These are phyloP conservation scores for Glycyrrhiza uralensis DNA, from an alignment of 306 rosid genomes.

Conservation along the genomic window DNA sequence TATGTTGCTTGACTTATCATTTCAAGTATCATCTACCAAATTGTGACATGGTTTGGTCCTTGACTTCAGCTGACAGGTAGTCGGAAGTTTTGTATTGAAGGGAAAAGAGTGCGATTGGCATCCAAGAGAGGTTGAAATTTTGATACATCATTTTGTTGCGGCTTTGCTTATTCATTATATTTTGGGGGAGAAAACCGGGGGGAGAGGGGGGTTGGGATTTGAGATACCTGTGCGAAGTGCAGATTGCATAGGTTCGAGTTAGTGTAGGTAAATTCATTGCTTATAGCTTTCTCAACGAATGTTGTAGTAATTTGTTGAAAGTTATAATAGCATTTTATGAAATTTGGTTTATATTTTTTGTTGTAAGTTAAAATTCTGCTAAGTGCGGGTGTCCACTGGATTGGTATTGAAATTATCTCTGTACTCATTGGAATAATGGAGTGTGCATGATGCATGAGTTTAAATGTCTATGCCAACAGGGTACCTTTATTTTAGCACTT, in stretches of 20 bases:
- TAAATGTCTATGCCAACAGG: not conserved
- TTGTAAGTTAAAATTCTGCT: not conserved
- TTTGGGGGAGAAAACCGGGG: not conserved
- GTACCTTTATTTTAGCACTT: not conserved
- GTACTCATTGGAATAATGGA: not conserved
- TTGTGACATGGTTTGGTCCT: constrained; percentile 16
- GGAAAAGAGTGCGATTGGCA: constrained; percentile 64
- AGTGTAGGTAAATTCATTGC: constrained; percentile 1
- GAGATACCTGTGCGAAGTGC: constrained; percentile 19
- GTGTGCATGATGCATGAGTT: not conserved
- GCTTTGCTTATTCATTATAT: constrained; percentile 6
- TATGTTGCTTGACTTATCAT: too few species aligned
- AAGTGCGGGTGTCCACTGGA: not conserved
- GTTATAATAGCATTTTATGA: not conserved
- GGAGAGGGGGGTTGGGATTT: not conserved
- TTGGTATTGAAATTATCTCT: not conserved
- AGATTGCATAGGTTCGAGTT: constrained; percentile 40
- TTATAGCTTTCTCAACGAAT: not conserved
- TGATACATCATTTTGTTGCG: constrained; percentile 25
- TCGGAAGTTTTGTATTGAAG: constrained; percentile 62
- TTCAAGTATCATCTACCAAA: too few species aligned
- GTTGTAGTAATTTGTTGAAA: constrained; percentile 12
- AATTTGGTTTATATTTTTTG: not conserved
- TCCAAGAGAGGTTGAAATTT: constrained; percentile 44
- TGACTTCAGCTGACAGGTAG: constrained; percentile 73